Conservation (phyloP, 371 early-diverging fungal genomes). For the Apophysomyces elegans region DNA sequence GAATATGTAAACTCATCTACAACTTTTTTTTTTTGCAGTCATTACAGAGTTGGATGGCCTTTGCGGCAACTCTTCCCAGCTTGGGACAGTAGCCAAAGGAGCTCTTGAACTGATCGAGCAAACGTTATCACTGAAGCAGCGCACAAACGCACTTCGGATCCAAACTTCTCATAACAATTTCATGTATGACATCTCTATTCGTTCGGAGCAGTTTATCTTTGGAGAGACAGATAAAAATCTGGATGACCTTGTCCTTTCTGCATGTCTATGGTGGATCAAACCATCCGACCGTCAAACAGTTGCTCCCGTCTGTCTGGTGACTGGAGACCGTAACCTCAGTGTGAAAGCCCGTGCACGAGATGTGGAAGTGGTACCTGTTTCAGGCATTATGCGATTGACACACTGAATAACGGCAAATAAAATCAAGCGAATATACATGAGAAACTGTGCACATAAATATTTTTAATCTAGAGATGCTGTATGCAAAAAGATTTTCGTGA, state of each 20-base stretch:
- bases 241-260: constrained; percentile 67
- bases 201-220: constrained; percentile 67
- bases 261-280: constrained; percentile 60
- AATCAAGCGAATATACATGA: neutral
- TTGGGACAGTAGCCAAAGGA: constrained; percentile 57
- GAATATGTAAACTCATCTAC: neutral
- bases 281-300: constrained; percentile 21
- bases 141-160: constrained; percentile 38
- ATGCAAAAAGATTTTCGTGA: neutral
- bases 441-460: neutral
- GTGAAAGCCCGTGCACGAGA: constrained; percentile 70
- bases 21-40: constrained; percentile 31
- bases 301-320: constrained; percentile 60
- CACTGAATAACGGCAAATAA: constrained; percentile 8
- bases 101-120: constrained; percentile 58
- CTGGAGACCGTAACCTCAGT: constrained; percentile 68
- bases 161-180: constrained; percentile 74
- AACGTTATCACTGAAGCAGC: constrained; percentile 43
- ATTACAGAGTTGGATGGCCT: constrained; percentile 72
- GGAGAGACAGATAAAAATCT: constrained; percentile 68
- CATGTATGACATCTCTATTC: constrained; percentile 64
- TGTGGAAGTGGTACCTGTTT: constrained; percentile 59
- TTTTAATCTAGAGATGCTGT: neutral
- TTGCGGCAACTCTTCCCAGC: constrained; percentile 54
- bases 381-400: constrained; percentile 45